Evolutionary conservation across 345 rosid genomes (phyloP).

Genomic region (Populus pruinosa): DNA sequence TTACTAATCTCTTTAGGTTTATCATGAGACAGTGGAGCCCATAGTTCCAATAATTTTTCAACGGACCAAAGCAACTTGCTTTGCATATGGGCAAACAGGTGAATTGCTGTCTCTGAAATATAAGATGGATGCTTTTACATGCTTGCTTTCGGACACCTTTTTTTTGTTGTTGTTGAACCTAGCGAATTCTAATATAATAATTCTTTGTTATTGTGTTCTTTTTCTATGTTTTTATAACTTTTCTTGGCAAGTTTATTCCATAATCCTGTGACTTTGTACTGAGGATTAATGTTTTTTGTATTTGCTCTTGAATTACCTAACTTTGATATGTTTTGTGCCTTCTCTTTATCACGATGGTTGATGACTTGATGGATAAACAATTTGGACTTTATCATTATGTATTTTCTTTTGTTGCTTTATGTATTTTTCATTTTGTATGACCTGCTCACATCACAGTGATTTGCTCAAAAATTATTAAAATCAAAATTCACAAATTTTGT

Average conservation of each 20-base stretch:
- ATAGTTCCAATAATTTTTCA: constrained; percentile 92
- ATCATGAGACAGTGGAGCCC: constrained; percentile 90
- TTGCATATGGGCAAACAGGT: constrained; percentile 99
- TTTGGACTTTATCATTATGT: no score
- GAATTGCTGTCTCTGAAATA: constrained; percentile 12
- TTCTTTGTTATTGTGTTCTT: not conserved
- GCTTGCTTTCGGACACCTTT: not conserved
- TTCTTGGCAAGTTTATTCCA: not conserved
- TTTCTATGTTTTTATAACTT: not conserved
- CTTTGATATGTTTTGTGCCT: not conserved
- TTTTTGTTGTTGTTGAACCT: not conserved
- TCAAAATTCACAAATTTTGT: not conserved
- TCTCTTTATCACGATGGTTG: not conserved
- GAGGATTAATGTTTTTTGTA: not conserved
- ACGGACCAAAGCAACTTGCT: constrained; percentile 93
- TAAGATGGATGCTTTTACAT: not conserved
- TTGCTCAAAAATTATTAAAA: not conserved
- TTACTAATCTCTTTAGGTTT: constrained; percentile 49
- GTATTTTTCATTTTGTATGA: not conserved
- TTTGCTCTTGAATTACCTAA: not conserved
- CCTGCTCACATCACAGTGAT: not conserved
- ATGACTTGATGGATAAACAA: not conserved
- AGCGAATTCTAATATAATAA: not conserved
- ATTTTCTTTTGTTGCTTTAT: not conserved
- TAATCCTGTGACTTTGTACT: not conserved